Evolutionary conservation across 768 basidiomycete genomes (phyloP), one percentile per base, ranked within the genome.

Genomic region (Tylopilus subfusipes): DNA sequence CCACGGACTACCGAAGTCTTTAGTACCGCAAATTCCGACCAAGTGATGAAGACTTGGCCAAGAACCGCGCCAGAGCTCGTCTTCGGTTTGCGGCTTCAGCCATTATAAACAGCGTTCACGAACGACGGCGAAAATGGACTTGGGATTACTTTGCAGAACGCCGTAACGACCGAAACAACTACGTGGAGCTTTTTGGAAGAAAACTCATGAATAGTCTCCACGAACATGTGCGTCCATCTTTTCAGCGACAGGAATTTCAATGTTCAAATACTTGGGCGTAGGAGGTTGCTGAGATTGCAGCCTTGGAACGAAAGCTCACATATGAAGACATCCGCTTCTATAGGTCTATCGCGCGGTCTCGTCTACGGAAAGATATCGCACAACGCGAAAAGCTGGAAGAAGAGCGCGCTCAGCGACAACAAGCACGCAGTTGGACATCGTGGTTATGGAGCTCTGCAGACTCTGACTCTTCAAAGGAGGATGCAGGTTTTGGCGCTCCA

Each of bases 321-420:
- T 98, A 98, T 61, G 93, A 96, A 69, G 97, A 98, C 64, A 86
- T 99, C 48, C 86, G 96, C 4, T 97, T 98, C 73, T 99, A 98
- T 73, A 85, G 97, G 30, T 98, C 94, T 4, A 92, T 98, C 56
- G 91, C 93, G 0, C 85, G 91, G 25, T 93, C 93, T 3, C 84
- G 84, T 59, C 76, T 96, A 16, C 84, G 87, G 62, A 93, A 98
- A 68, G 93, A 98, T 63, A 77, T 83, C 21, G 90, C 84, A 3
- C 73, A 86, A 33, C 74, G 77, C 45, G 80, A 81, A 61, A 85
- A 84, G 63, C 70, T 80, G 38, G 79, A 92, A 50, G 88, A 90
- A 63, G 84, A 85, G 48, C 82, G 84, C 63, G 79, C 78, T 65
- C 77, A 79, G 52, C 76, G 78, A 54, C 72, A 81, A 53, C 73